Base-by-base conservation (phyloP, 2,329 filamentous ascomycete species). In the Thermomyces lanuginosus region DNA sequence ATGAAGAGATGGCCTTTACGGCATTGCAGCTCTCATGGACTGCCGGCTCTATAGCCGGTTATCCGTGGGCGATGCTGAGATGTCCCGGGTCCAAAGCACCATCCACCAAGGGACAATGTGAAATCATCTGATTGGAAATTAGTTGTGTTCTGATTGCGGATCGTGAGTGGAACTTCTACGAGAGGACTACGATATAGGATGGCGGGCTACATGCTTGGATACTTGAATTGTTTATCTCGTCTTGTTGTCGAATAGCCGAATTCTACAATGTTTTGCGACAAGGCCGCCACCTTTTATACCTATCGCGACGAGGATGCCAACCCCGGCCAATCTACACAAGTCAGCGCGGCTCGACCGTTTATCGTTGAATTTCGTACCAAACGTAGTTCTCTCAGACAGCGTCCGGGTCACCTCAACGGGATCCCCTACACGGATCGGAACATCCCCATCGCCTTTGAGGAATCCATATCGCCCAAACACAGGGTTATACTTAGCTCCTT, bases 391-490 rank as follows among this genome's bases (percentile, higher is more conserved):
- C 39, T 70, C 58, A 11, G 48, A 39, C 24, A 60, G 62, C 24
- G 59, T 55, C 38, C 53, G 59, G 6, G 56, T 58, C 23, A 76
- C 63, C 15, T 46, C 40, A 32, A 75, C 61, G 23, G 62, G 52
- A 46, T 76, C 64, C 1, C 71, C 70, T 18, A 75, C 59, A 2
- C 46, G 48, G 25, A 76, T 49, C 24, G 42, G 38, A n/a, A 48
- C 41, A 9, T 46, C 48, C 16, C 44, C 43, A 11, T 39, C 43
- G 10, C 38, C 40, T 13, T 48, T 50, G 21, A 76, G 48, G 44
- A 80, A 81, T 0, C 64, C 73, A 51, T 82, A 82, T 22, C 76
- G 61, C 6, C 77, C 77, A 58, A 83, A 83, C 6, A 79, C 61
- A 8, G 77, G 76, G 32, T 64, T 67, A 46, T 69, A 80, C 44